These are phyloP conservation scores for Fagopyrum esculentum DNA, from an alignment of 148 eudicot genomes.

Conservation along the genomic window DNA sequence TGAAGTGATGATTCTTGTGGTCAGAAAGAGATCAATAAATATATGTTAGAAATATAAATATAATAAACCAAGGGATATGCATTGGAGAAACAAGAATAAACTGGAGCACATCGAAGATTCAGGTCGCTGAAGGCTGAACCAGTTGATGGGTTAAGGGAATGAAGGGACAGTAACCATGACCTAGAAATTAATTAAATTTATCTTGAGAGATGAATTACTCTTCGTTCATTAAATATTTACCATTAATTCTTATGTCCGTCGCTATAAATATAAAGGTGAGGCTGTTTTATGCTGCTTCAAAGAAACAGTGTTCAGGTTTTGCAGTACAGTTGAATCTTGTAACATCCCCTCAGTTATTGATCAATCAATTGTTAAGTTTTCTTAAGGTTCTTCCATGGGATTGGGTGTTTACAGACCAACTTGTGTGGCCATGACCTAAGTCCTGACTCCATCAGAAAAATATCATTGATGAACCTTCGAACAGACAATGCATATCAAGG, in stretches of 20 bases:
- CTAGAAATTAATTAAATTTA: background rate
- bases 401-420: background rate
- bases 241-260: background rate
- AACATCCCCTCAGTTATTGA: background rate
- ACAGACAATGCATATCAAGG: background rate
- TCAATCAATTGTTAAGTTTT: background rate
- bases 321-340: background rate
- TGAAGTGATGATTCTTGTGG: background rate
- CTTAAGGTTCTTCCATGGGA: background rate
- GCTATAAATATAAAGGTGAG: background rate
- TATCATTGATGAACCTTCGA: background rate
- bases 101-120: background rate
- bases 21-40: background rate
- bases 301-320: background rate
- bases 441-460: background rate
- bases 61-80: background rate
- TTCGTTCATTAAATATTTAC: background rate
- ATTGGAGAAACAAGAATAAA: background rate
- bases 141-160: background rate
- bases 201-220: background rate
- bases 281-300: background rate
- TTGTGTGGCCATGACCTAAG: background rate
- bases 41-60: background rate
- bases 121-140: background rate
- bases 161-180: background rate